Evolutionary conservation across 2,329 filamentous ascomycete genomes (phyloP).

Genomic region (Monilinia polystroma): DNA sequence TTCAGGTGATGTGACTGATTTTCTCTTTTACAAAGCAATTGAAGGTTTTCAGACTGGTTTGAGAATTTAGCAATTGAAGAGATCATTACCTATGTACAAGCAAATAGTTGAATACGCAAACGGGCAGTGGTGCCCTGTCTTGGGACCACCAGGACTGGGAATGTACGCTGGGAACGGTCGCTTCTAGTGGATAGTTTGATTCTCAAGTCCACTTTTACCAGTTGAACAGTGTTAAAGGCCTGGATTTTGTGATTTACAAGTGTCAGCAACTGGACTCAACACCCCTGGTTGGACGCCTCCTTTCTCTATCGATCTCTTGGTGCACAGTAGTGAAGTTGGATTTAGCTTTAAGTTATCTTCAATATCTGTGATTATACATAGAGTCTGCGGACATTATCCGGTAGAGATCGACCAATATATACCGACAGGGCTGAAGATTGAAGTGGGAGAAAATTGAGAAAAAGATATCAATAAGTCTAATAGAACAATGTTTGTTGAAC

Average conservation of each 20-base stretch:
- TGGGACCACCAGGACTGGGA: neutral
- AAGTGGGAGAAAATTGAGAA: neutral
- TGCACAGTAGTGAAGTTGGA: neutral
- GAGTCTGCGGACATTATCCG: neutral
- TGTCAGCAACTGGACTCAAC: neutral
- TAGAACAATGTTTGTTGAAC: neutral
- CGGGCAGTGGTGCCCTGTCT: neutral
- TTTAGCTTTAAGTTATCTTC: neutral
- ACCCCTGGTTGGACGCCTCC: neutral
- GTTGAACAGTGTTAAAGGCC: neutral
- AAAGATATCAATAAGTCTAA: neutral
- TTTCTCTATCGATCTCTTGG: neutral
- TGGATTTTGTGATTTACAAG: neutral
- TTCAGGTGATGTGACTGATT: neutral
- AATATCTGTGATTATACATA: neutral
- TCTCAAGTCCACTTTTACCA: neutral
- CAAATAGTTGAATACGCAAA: neutral
- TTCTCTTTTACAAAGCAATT: neutral
- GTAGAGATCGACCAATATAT: constrained; percentile 1
- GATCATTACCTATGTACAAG: neutral
- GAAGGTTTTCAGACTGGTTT: neutral
- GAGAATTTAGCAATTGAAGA: neutral
- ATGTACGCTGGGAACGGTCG: neutral
- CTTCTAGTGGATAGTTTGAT: neutral
- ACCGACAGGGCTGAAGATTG: constrained; percentile 6